Evolutionary conservation across 768 basidiomycete species (phyloP).

Genomic region (Lactarius akahatsu): DNA sequence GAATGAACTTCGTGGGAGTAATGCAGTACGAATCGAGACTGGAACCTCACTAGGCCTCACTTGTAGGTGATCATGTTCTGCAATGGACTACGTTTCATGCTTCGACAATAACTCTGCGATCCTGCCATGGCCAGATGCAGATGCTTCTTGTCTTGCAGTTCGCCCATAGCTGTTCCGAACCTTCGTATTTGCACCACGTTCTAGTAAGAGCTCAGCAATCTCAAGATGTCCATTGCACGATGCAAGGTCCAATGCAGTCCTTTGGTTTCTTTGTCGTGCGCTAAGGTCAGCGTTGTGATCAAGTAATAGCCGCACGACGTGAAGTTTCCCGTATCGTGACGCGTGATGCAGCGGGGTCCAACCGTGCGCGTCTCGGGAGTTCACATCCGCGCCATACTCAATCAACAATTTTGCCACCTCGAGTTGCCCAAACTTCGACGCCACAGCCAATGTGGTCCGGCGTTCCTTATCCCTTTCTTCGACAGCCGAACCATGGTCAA

Average conservation of each 20-base stretch:
- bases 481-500: background rate
- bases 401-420: background rate
- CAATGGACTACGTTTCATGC: background rate
- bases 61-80: too few relatives aligned
- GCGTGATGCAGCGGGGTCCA: background rate
- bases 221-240: background rate
- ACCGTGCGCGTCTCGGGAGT: background rate
- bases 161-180: background rate
- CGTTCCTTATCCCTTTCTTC: background rate
- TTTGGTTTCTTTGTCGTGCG: background rate
- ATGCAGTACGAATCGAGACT: too few relatives aligned
- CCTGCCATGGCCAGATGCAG: background rate
- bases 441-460: background rate
- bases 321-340: background rate
- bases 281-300: background rate
- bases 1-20: too few relatives aligned
- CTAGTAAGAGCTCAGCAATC: background rate
- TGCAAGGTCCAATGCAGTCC: slow-evolving; percentile 5
- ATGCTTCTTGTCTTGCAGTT: background rate
- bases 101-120: background rate
- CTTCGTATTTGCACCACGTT: background rate
- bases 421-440: background rate
- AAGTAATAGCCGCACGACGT: background rate
- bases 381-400: background rate
- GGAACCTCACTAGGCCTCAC: too few relatives aligned